Evolutionary conservation across 2,329 filamentous ascomycete species (phyloP), one percentile per base, ranked within the genome.

Genomic region (Aureobasidium namibiae): DNA sequence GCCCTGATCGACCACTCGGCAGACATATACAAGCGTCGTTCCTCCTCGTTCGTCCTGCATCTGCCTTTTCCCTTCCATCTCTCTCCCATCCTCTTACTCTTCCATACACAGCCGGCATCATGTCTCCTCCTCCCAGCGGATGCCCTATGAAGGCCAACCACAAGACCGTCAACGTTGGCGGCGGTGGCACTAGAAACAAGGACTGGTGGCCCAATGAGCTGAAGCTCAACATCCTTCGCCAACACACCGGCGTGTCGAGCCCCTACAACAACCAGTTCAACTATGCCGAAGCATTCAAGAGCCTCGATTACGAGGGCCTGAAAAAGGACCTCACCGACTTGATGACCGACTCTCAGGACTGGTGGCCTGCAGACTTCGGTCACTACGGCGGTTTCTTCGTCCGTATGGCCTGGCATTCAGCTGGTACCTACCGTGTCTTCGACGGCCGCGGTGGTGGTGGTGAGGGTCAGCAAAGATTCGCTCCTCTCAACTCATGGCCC

Each of bases 301-400:
- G 75, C 67, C 77, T 91, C 60, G 84, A 89, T 74, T 89, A 88
- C 68, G 75, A 80, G 62, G 86, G 75, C 26, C 73, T 91, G 65
- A 91, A 91, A 83, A 85, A 88, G 74, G 88, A 92, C 69, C 74
- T 92, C 7, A 67, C 76, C n/a, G 78, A 75, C 18, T 70, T 91
- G 67, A 87, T 90, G 85, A 91, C 88, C 54, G 84, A 89, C 70
- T 90, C 87, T 2, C 84, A 91, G 74, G 84, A 88, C 41, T 90
- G 82, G 83, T 92, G 88, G 88, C 88, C 88, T 0, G 88, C 88
- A 33, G 88, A 92, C 70, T 89, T 88, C 68, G 88, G 88, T 59
- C 86, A 90, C 78, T 92, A 91, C 66, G 88, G 88, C 64, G 87
- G 88, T 72, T 80, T 91, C 29, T 90, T 92, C 72, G 80, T 92